These are phyloP conservation scores for Globisporangium heterothallicum DNA, from an alignment of 352 stramenopile species.

Conservation along the genomic window DNA sequence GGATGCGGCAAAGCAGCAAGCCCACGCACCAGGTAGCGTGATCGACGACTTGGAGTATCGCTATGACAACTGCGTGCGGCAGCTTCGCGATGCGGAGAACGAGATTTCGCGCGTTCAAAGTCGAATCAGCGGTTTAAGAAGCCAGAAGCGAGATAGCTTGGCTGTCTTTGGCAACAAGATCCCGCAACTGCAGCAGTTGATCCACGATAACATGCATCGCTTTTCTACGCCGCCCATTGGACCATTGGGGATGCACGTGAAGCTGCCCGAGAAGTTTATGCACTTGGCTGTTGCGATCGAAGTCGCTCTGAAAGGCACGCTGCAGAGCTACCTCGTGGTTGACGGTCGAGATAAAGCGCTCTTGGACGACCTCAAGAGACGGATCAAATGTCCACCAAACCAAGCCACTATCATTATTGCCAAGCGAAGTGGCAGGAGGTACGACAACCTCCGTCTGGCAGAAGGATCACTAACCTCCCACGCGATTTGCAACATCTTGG, in stretches of 20 bases:
- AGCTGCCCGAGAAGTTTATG: conserved; percentile 62
- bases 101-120: conserved; percentile 40
- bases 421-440: conserved; percentile 42
- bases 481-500: conserved; percentile 72
- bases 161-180: conserved; percentile 65
- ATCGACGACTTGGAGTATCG: conserved; percentile 58
- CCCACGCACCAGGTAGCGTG: conserved; percentile 20
- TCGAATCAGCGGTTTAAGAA: conserved; percentile 39
- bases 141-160: conserved; percentile 55
- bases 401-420: conserved; percentile 82
- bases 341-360: conserved; percentile 73
- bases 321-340: conserved; percentile 75
- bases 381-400: conserved; percentile 55
- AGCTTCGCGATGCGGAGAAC: conserved; percentile 50
- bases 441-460: conserved; percentile 49
- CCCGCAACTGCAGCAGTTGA: conserved; percentile 66
- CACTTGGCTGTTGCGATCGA: conserved; percentile 69
- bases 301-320: conserved; percentile 59
- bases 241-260: conserved; percentile 65
- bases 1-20: conserved; percentile 25
- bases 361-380: conserved; percentile 69
- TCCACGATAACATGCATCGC: conserved; percentile 58
- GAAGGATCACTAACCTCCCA: conserved; percentile 46
- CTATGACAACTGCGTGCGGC: conserved; percentile 45
- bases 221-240: conserved; percentile 69